phyloP scores from a whole-genome alignment of 2,329 filamentous ascomycete species.

The Monascus ruber region DNA sequence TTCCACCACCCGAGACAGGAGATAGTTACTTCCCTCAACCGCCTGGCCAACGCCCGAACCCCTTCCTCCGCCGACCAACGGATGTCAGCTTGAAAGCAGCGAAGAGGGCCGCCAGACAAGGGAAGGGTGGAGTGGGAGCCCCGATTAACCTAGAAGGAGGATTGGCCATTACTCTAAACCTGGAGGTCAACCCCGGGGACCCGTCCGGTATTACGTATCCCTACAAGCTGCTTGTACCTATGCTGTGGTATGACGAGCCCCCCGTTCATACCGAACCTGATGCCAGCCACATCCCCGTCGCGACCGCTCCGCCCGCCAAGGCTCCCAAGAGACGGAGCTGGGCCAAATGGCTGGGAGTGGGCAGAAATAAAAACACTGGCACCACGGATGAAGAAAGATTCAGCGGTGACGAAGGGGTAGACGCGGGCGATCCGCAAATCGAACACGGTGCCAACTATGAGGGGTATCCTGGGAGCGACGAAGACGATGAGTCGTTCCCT shows the following conservation, averaged over 20 bases:
- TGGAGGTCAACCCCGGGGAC: conserved; percentile 77
- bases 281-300: background rate
- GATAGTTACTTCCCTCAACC: conserved; percentile 21
- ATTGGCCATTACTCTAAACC: conserved; percentile 76
- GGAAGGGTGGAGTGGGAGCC: conserved; percentile 40
- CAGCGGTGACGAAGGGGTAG: conserved; percentile 7
- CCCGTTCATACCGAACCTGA: background rate
- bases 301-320: conserved; percentile 3
- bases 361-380: conserved; percentile 15
- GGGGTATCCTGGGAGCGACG: conserved; percentile 12
- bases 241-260: conserved; percentile 39
- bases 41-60: conserved; percentile 21
- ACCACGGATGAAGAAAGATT: background rate
- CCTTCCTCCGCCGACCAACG: conserved; percentile 60
- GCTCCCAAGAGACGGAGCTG: conserved; percentile 23
- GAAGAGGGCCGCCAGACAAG: conserved; percentile 44
- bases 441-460: conserved; percentile 11
- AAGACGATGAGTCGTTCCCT: conserved; percentile 3
- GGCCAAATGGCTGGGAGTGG: conserved; percentile 26
- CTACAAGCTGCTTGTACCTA: conserved; percentile 77
- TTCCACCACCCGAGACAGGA: conserved; percentile 17
- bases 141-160: conserved; percentile 68
- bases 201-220: conserved; percentile 79
- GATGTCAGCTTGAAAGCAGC: conserved; percentile 53
- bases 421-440: conserved; percentile 2